phyloP scores from a whole-genome alignment of 2,329 filamentous ascomycete species.

The Alternaria viburni region DNA sequence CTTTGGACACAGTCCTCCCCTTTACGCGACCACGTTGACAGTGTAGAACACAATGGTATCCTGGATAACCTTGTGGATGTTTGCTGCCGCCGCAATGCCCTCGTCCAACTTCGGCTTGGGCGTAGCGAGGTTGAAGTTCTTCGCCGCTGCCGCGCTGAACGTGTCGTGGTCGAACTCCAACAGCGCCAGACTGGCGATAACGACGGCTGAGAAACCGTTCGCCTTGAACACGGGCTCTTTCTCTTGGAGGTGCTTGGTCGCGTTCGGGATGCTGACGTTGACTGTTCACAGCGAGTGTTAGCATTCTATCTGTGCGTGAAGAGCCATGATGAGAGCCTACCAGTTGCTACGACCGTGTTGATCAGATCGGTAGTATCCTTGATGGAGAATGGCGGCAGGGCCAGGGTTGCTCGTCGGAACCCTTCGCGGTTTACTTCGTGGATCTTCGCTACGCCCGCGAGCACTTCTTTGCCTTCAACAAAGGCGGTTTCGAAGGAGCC shows the following conservation, averaged over 20 bases:
- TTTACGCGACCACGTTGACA: neutral
- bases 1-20: neutral
- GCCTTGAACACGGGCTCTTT: slow-evolving; percentile 18
- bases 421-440: slow-evolving; percentile 25
- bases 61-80: slow-evolving; percentile 25
- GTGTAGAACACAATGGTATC: slow-evolving; percentile 18
- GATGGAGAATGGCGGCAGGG: slow-evolving; percentile 11
- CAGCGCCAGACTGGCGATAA: slow-evolving; percentile 22
- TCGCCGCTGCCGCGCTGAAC: slow-evolving; percentile 20
- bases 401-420: slow-evolving; percentile 16
- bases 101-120: slow-evolving; percentile 13
- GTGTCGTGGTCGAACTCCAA: slow-evolving; percentile 25
- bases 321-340: neutral
- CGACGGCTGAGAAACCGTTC: slow-evolving; percentile 4
- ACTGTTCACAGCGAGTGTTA: slow-evolving; percentile 4
- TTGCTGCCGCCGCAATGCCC: slow-evolving; percentile 16
- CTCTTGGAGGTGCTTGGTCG: slow-evolving; percentile 14
- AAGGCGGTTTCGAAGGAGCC: slow-evolving; percentile 9
- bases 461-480: slow-evolving; percentile 19
- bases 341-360: slow-evolving; percentile 13
- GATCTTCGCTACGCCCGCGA: slow-evolving; percentile 24
- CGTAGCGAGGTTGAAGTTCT: slow-evolving; percentile 12
- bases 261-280: slow-evolving; percentile 17
- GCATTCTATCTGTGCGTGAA: neutral
- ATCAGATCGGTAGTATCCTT: slow-evolving; percentile 12